Conservation (phyloP, 768 basidiomycete genomes). For the Dendrothele bispora region DNA sequence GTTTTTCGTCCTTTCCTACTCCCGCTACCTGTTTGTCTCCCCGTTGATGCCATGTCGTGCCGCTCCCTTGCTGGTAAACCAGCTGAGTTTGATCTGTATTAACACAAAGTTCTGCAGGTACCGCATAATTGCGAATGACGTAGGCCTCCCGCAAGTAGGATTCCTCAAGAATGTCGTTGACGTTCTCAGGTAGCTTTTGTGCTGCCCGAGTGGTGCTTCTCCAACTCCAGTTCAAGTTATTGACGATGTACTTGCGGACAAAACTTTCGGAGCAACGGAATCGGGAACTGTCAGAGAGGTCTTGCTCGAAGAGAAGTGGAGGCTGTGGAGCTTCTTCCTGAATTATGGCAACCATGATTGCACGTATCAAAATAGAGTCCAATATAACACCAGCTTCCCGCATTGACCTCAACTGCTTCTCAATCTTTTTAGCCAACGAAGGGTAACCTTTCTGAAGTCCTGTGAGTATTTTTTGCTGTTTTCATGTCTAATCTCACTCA, state of each 20-base stretch:
- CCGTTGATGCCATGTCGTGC: constrained; percentile 10
- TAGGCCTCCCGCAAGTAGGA: constrained; percentile 12
- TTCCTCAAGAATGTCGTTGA: constrained; percentile 10
- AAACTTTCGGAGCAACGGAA: constrained; percentile 19
- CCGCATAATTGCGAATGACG: constrained; percentile 8
- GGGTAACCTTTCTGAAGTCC: too few relatives aligned
- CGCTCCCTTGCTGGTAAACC: constrained; percentile 8
- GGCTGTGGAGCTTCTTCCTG: constrained; percentile 11
- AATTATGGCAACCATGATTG: constrained; percentile 15
- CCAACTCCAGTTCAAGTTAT: constrained; percentile 16
- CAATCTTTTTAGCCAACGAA: too few relatives aligned
- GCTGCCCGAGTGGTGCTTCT: constrained; percentile 23
- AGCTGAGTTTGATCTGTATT: constrained; percentile 21
- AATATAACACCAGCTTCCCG: too few relatives aligned
- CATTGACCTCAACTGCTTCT: too few relatives aligned
- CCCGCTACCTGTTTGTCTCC: constrained; percentile 16
- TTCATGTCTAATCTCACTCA: too few relatives aligned
- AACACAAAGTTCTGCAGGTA: constrained; percentile 13
- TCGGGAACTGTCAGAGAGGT: constrained; percentile 8
- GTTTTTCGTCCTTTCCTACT: constrained; percentile 20
- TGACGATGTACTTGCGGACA: constrained; percentile 15
- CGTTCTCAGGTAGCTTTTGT: constrained; percentile 26
- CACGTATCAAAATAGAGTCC: too few relatives aligned
- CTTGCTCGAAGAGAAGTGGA: constrained; percentile 20
- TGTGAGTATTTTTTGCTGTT: too few relatives aligned